A percentile compares a stretch with the other conserved stretches of the same genome.
Evolutionary conservation across 23 red algal genomes (phyloP).

Genomic region (Gracilaria domingensis): DNA sequence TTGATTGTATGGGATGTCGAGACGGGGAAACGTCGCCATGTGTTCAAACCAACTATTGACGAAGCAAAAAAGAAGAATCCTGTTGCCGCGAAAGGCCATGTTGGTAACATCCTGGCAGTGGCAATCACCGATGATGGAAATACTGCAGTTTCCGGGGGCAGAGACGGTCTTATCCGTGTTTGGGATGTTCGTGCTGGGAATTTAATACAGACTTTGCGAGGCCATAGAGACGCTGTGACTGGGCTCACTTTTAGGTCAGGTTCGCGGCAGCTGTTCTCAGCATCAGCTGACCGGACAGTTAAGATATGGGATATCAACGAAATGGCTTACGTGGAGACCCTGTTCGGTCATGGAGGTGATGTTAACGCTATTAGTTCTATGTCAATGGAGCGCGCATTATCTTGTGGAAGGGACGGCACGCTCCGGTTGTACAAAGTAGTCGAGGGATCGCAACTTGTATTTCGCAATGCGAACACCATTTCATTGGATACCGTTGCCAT

Average conservation of each 20-base stretch:
- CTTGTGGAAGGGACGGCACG: constrained; percentile 85
- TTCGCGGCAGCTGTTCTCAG: constrained; percentile 70
- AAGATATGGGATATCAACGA: constrained; percentile 86
- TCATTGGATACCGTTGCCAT: constrained; percentile 86
- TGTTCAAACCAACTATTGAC: constrained; percentile 25
- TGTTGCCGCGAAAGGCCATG: constrained; percentile 57
- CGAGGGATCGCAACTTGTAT: constrained; percentile 92
- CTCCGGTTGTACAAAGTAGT: constrained; percentile 91
- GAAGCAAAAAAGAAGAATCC: constrained; percentile 34
- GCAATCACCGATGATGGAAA: constrained; percentile 67
- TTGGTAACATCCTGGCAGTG: constrained; percentile 56
- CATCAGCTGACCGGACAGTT: constrained; percentile 72
- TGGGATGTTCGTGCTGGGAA: constrained; percentile 68
- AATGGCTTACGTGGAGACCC: constrained; percentile 87
- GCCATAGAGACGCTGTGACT: constrained; percentile 77
- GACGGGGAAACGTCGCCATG: constrained; percentile 47
- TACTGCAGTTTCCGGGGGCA: constrained; percentile 53
- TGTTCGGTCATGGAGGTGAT: constrained; percentile 88
- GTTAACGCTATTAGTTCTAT: constrained; percentile 59
- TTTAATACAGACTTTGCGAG: constrained; percentile 46
- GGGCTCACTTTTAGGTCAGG: constrained; percentile 65
- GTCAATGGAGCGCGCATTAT: constrained; percentile 71
- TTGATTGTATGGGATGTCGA: constrained; percentile 81
- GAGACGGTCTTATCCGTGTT: constrained; percentile 70
- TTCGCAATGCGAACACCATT: constrained; percentile 59